Evolutionary conservation across 306 rosid species (phyloP).

Genomic region (Cucumis melo): DNA sequence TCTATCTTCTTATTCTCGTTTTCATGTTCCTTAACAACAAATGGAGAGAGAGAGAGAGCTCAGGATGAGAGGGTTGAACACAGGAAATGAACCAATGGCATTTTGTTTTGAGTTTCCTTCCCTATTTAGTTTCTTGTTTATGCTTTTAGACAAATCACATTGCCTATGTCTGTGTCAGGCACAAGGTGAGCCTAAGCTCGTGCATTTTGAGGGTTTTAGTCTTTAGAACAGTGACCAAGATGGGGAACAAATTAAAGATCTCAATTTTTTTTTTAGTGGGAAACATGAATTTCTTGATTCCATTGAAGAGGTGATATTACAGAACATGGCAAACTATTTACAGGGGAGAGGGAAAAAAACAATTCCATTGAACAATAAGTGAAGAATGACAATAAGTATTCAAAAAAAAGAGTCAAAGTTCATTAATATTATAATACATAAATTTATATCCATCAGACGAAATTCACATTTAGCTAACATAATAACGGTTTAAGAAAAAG

Average conservation of each 20-base stretch:
- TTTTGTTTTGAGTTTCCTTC: not conserved
- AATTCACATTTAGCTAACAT: not conserved
- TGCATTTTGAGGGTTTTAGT: not conserved
- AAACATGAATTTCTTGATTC: not conserved
- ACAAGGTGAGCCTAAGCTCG: not conserved
- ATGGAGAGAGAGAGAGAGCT: not conserved
- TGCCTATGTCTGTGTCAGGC: not conserved
- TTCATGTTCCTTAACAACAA: not conserved
- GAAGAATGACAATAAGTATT: not conserved
- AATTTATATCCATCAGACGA: not conserved
- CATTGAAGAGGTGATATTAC: not conserved
- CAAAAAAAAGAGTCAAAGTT: not conserved
- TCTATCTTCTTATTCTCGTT: not conserved
- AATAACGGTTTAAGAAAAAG: not conserved
- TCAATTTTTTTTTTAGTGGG: not conserved
- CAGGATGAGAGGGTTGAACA: not conserved
- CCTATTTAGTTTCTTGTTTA: not conserved
- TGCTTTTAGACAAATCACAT: not conserved
- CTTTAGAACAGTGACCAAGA: not conserved
- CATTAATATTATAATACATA: not conserved
- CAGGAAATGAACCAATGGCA: not conserved
- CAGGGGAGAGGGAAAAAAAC: not conserved
- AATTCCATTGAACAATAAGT: not conserved
- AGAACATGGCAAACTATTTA: not conserved
- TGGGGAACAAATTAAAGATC: not conserved